These are phyloP conservation scores for Scedosporium boydii DNA, from an alignment of 2,329 filamentous ascomycete species.

Conservation along the genomic window DNA sequence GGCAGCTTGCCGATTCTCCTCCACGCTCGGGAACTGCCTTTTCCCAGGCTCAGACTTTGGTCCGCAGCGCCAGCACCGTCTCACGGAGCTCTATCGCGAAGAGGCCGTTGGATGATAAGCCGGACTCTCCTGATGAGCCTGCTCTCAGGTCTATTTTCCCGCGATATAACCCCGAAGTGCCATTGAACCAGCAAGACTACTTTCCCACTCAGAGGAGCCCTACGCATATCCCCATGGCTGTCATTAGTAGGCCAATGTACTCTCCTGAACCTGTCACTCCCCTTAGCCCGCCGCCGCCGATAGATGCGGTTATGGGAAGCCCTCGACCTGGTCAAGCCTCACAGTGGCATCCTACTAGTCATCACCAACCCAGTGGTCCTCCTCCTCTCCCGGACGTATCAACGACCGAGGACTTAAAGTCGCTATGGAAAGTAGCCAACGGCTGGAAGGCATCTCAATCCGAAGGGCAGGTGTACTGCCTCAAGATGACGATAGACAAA, in stretches of 20 bases:
- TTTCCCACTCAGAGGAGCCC: slow-evolving; percentile 58
- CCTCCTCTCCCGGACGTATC: slow-evolving; percentile 39
- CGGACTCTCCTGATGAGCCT: slow-evolving; percentile 19
- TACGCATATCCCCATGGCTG: slow-evolving; percentile 50
- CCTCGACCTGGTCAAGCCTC: slow-evolving; percentile 4
- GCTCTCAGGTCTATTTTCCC: slow-evolving; percentile 66
- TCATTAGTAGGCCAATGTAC: slow-evolving; percentile 59
- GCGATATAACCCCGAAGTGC: slow-evolving; percentile 57
- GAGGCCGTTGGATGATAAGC: slow-evolving; percentile 30
- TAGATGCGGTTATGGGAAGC: background rate
- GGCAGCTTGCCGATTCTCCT: slow-evolving; percentile 31
- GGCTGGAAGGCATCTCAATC: slow-evolving; percentile 55
- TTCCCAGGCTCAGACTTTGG: slow-evolving; percentile 39
- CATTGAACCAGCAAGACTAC: slow-evolving; percentile 60
- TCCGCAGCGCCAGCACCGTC: slow-evolving; percentile 30
- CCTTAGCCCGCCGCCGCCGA: slow-evolving; percentile 11
- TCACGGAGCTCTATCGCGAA: slow-evolving; percentile 51
- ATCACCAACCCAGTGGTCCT: slow-evolving; percentile 23
- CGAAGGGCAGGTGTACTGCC: slow-evolving; percentile 50
- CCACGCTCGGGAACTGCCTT: slow-evolving; percentile 40
- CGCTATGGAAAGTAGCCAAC: slow-evolving; percentile 60
- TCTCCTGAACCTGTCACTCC: slow-evolving; percentile 26
- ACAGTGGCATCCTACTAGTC: slow-evolving; percentile 11
- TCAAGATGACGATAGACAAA: slow-evolving; percentile 44
- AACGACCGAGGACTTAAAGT: slow-evolving; percentile 52